Conservation (phyloP, 805 yeast genomes). For the Blastobotrys chiropterorum region DNA sequence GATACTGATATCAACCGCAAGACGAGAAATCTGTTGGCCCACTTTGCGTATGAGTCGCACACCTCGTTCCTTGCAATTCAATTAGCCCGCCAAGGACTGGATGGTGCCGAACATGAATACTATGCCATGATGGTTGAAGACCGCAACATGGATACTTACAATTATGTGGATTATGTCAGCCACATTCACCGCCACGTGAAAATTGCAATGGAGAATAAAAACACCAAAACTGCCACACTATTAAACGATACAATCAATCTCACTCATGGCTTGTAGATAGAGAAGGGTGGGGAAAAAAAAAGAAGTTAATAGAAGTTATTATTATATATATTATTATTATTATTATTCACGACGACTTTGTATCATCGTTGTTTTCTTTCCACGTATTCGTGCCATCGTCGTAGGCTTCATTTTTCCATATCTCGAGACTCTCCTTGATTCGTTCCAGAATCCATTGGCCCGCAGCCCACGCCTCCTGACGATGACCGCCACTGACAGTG, state of each 20-base stretch:
- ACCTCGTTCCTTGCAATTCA: slow-evolving; percentile 44
- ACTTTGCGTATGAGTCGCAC: slow-evolving; percentile 41
- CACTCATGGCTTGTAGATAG: slow-evolving; percentile 4
- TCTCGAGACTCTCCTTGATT: slow-evolving; percentile 41
- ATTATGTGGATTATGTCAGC: slow-evolving; percentile 61
- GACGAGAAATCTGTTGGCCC: slow-evolving; percentile 56
- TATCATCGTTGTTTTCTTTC: slow-evolving; percentile 36
- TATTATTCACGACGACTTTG: neutral
- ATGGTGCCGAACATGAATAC: slow-evolving; percentile 53
- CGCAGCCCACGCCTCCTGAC: slow-evolving; percentile 44
- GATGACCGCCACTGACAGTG: slow-evolving; percentile 40
- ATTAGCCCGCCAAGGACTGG: slow-evolving; percentile 58
- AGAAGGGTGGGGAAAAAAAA: no score
- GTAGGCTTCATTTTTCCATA: slow-evolving; percentile 47
- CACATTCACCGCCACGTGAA: slow-evolving; percentile 54
- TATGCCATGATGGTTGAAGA: slow-evolving; percentile 70
- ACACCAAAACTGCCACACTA: slow-evolving; percentile 11
- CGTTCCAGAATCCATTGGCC: slow-evolving; percentile 40
- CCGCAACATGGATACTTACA: slow-evolving; percentile 45
- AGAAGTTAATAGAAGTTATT: neutral
- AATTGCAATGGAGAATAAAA: slow-evolving; percentile 18
- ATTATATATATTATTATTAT: neutral
- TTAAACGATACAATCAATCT: slow-evolving; percentile 12
- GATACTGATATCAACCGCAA: slow-evolving; percentile 65
- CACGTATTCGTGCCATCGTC: slow-evolving; percentile 37